Evolutionary conservation across 148 eudicot species (phyloP), one percentile per base, ranked within the genome.

Genomic region (Arbutus unedo): DNA sequence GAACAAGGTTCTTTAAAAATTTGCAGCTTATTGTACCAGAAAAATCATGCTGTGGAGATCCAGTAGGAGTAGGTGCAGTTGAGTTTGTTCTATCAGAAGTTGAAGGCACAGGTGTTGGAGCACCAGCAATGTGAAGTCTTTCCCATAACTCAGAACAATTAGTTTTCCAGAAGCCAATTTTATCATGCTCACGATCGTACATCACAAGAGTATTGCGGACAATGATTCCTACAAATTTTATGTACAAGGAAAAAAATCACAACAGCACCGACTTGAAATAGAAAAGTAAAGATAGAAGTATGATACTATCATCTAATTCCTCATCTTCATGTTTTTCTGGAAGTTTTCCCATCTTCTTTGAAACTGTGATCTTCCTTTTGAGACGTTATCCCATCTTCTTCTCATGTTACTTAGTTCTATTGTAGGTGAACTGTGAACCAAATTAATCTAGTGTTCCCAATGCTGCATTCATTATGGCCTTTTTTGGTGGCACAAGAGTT

Each of bases 141-240:
- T 90, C 90, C 97, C 95, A 96, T 82, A 96, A 85, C 80, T 91
- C 94, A 13, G 99, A 93, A 81, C 99, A 96, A 89, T 94, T 96
- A 15, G 99, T 96, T 95, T 94, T 96, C 99, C 97, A 96, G 81
- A 96, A 94, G 47, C 99, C 99, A 81, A 96, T 88, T 82, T 88
- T 91, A 56, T 86, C 91, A 87, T 94, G 89, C 85, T 93, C 91
- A 78, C 99, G 99, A 64, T 96, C 99, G 86, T 96, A 96, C 53
- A 90, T 92, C 84, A 96, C 98, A 71, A 96, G 91, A 80, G 97
- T 94, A 88, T 96, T 96, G 77, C 98, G 97, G 70, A 91, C 97
- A 79, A 96, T 62, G 44, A 96, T 96, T 77, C 98, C 98, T 96
- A 84, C 64, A 82, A 71, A 51, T 16, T 6, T 49, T 18, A 53